Percentiles rank a stretch among this genome's conserved stretches.
These are phyloP conservation scores for Sphagnurus paluster DNA, from an alignment of 1,284 basidiomycete species.

Conservation along the genomic window DNA sequence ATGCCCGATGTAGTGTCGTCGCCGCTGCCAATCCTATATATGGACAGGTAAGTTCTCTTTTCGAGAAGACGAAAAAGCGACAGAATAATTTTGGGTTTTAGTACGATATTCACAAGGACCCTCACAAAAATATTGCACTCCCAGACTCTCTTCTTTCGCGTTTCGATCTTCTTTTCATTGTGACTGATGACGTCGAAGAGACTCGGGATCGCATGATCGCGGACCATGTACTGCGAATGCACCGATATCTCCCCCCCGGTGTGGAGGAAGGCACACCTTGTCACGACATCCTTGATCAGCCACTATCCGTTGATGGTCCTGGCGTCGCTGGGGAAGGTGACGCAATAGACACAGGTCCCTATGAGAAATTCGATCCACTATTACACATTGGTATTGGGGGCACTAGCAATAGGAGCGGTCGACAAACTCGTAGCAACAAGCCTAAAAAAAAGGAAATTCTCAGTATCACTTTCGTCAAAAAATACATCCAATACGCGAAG, in stretches of 20 bases:
- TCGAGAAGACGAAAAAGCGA: slow-evolving; percentile 7
- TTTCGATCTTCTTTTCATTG: slow-evolving; percentile 98
- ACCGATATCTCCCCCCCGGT: slow-evolving; percentile 95
- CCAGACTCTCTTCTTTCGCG: slow-evolving; percentile 98
- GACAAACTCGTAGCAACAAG: slow-evolving; percentile 56
- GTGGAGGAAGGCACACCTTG: slow-evolving; percentile 93
- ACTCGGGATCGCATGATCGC: slow-evolving; percentile 92
- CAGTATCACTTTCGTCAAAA: slow-evolving; percentile 94
- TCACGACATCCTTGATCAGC: slow-evolving; percentile 86
- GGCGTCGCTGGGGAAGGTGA: slow-evolving; percentile 57
- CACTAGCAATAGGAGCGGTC: slow-evolving; percentile 40
- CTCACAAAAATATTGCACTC: slow-evolving; percentile 97
- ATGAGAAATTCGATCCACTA: slow-evolving; percentile 96
- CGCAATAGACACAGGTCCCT: slow-evolving; percentile 74
- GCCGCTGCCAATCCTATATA: slow-evolving; percentile 99
- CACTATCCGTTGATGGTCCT: slow-evolving; percentile 81
- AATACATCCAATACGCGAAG: slow-evolving; percentile 98
- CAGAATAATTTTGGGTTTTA: slow-evolving; percentile 35
- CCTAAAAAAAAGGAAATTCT: slow-evolving; percentile 80
- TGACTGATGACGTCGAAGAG: slow-evolving; percentile 98
- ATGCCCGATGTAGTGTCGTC: slow-evolving; percentile 96
- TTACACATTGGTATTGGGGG: slow-evolving; percentile 88
- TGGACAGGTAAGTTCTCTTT: slow-evolving; percentile 69
- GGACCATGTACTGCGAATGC: slow-evolving; percentile 97
- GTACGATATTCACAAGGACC: slow-evolving; percentile 99